Base-by-base conservation (phyloP, 2,329 filamentous ascomycete species). In the Fusarium avenaceum region DNA sequence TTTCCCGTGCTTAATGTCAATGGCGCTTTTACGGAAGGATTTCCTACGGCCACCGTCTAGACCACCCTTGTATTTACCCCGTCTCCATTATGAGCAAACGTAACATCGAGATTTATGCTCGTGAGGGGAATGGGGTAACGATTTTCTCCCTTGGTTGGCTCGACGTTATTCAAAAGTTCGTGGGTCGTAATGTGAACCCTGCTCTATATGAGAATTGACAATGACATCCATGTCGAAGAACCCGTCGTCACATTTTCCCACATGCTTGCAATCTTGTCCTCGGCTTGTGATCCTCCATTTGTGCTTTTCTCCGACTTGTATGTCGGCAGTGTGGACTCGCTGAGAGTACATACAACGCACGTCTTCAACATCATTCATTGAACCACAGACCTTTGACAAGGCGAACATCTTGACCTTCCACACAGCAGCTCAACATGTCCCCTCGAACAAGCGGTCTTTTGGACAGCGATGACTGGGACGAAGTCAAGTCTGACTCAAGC, bases 401-500 rank as follows among this genome's bases (percentile, higher is more conserved):
- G 40, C 33, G 22, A 46, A 26, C 24, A 44, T 19, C n/a, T 30
- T 26, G 9, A 17, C 14, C 14, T n/a, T 15, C 20, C 26, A 11
- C 24, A 28, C 32, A 22, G 6, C 2, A 39, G 7, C 47, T 35
- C 64, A 75, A 48, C n/a, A 80, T 80, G 77, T 59, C 76, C 55
- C 69, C 73, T 30, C 72, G 68, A 38, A 70, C 65, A 54, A 73
- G 75, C 9, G 76, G 76, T 30, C 72, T 80, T 10, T 72, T 81
- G 15, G 76, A 78, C 51, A 73, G 71, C 62, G 70, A 73, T 19
- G 74, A 76, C 20, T 79, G 79, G 78, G 76, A 79, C 28, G 75
- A 76, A 2, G 67, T 74, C 50, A 75, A 73, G 45, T 50, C 63
- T 4, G 60, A 70, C 26, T 53, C 69, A 13, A 62, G 55, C 24